phyloP scores from a whole-genome alignment of 2,329 filamentous ascomycete species.

The Pestalotiopsis sp. region DNA sequence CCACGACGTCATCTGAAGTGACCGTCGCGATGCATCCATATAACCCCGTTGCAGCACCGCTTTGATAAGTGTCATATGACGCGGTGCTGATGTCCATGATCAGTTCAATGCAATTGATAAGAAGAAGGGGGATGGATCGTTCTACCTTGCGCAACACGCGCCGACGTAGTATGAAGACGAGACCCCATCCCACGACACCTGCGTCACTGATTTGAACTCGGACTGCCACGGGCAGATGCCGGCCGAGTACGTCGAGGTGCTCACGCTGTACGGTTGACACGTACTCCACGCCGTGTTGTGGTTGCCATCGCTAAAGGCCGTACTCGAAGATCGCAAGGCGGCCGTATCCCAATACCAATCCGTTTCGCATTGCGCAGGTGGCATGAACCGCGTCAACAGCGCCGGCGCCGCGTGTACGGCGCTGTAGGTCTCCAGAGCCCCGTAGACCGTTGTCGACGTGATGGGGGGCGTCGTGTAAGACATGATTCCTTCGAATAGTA shows the following conservation, averaged over 20 bases:
- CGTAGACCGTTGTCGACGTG: slow-evolving; percentile 10
- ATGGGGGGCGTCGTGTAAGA: slow-evolving; percentile 12
- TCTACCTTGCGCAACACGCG: slow-evolving; percentile 14
- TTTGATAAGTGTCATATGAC: not conserved
- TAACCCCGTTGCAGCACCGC: not conserved
- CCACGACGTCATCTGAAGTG: not conserved
- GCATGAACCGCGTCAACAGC: slow-evolving; percentile 14
- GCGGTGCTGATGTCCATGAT: not conserved
- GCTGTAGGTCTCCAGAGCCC: slow-evolving; percentile 5
- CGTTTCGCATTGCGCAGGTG: slow-evolving; percentile 6
- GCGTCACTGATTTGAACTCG: slow-evolving; percentile 13
- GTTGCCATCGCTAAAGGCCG: slow-evolving; percentile 11
- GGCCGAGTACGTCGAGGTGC: slow-evolving; percentile 12
- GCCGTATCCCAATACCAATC: slow-evolving; percentile 15
- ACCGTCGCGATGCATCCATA: slow-evolving; percentile 6
- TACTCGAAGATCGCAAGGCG: not conserved
- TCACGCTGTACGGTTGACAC: slow-evolving; percentile 13
- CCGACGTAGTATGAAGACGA: slow-evolving; percentile 5
- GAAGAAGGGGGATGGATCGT: not conserved
- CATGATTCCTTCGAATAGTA: not conserved
- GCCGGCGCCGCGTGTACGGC: slow-evolving; percentile 10
- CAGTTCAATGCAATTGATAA: not conserved
- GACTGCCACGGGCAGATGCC: slow-evolving; percentile 13
- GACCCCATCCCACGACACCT: slow-evolving; percentile 9
- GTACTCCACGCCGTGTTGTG: slow-evolving; percentile 14